Evolutionary conservation across 768 basidiomycete species (phyloP), one percentile per base, ranked within the genome.

Genomic region (Mycena capillaripes): DNA sequence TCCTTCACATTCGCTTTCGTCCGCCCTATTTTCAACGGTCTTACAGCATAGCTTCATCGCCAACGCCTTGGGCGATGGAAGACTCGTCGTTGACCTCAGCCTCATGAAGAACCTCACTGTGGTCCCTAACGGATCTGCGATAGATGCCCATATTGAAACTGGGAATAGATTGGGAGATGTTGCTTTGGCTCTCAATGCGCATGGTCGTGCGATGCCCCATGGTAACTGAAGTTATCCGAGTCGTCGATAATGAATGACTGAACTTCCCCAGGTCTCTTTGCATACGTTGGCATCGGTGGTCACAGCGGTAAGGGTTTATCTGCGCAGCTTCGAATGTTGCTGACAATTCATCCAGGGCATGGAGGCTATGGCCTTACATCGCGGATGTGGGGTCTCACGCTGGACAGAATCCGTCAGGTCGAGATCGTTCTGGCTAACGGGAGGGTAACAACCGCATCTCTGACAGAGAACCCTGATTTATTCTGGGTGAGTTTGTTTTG

Each of bases 291-390:
- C 1, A 85, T 87, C 61, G 88, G 89, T 12, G 88, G 88, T 8
- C 88, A 89, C 75, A 80, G 86, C 63, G 80, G 87, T 83, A 30
- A 27, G 42, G 7, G 2, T 6, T 32, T 32, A n/a, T n/a, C n/a
- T n/a, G n/a, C n/a, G n/a, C 17, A 32, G 12, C 14, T 19, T 14
- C 17, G 17, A 55, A 10, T 32, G 19, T 30, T 1, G 2, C 27
- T 55, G 29, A 55, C 30, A 7, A 27, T 46, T 11, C 19, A 16
- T 46, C 14, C 12, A 62, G 60, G 60, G 2, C 86, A 82, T 67
- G 87, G 88, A 12, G 89, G 86, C 16, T 89, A 81, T 72, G 89
- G 89, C 0, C 85, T 86, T 70, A 82, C 83, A 0, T 84, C 86
- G 1, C 78, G 88, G 7, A 79, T 82, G 72, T 89, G 86, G 84